Evolutionary conservation across 2,329 filamentous ascomycete species (phyloP).

Genomic region (Tolypocladium pustulatum): DNA sequence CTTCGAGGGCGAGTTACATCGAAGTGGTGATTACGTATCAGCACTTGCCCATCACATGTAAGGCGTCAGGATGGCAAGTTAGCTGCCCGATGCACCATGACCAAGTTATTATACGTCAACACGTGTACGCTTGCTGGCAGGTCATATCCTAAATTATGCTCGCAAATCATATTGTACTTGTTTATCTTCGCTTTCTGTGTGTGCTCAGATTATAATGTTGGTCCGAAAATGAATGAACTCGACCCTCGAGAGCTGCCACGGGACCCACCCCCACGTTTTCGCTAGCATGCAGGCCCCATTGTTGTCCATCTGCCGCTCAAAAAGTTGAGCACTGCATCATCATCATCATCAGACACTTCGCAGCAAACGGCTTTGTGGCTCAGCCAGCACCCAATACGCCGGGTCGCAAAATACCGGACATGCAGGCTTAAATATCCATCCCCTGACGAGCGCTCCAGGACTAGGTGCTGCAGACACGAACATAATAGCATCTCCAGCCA

Average conservation of each 20-base stretch:
- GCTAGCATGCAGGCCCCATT: neutral
- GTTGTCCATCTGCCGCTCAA: neutral
- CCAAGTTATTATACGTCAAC: neutral
- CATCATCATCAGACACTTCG: neutral
- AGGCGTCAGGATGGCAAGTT: neutral
- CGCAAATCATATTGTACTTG: neutral
- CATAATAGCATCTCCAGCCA: neutral
- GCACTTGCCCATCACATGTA: neutral
- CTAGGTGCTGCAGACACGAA: neutral
- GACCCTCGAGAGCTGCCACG: neutral
- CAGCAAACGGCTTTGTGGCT: neutral
- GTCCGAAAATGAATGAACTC: neutral
- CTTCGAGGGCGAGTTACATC: neutral
- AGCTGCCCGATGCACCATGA: neutral
- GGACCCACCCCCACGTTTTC: neutral
- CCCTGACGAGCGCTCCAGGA: neutral
- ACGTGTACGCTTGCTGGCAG: neutral
- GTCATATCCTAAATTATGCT: neutral
- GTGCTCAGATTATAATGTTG: neutral
- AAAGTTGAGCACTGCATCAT: neutral
- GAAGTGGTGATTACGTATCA: neutral
- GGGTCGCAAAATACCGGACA: neutral
- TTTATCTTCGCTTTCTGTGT: neutral
- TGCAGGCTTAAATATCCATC: neutral
- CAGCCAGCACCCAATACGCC: neutral